Conservation (phyloP, 2,329 filamentous ascomycete species). For the Ceratocystiopsis minuta region DNA sequence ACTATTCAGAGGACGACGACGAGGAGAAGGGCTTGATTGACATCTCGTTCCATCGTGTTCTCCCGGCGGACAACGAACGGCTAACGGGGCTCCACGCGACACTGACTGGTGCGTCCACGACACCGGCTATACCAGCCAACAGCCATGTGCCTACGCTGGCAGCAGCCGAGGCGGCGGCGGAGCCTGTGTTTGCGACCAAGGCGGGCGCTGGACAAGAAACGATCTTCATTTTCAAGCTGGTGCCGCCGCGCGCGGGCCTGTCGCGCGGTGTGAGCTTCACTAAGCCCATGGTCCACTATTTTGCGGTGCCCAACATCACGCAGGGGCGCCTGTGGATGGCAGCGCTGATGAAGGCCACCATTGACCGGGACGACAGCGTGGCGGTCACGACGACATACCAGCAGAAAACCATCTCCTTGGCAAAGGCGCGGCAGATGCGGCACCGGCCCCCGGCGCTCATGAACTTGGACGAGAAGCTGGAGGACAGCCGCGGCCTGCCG, state of each 20-base stretch:
- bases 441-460: conserved; percentile 81
- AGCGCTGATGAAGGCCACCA: conserved; percentile 95
- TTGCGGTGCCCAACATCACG: conserved; percentile 79
- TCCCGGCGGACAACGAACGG: conserved; percentile 80
- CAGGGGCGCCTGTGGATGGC: conserved; percentile 95
- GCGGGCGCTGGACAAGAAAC: conserved; percentile 27
- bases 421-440: conserved; percentile 72
- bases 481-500: conserved; percentile 8
- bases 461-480: conserved; percentile 38
- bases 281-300: conserved; percentile 93
- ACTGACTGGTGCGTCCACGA: conserved; percentile 66
- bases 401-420: conserved; percentile 85
- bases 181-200: conserved; percentile 13
- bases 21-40: conserved; percentile 94
- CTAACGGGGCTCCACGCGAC: conserved; percentile 83
- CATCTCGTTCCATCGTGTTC: conserved; percentile 92
- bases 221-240: conserved; percentile 96
- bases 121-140: conserved; percentile 36
- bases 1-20: conserved; percentile 82
- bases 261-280: conserved; percentile 92
- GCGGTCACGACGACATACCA: conserved; percentile 84
- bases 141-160: conserved; percentile 28
- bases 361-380: conserved; percentile 70
- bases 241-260: conserved; percentile 73
- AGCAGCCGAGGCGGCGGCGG: conserved; percentile 29